Percentiles rank a stretch among this genome's conserved stretches.
Evolutionary conservation across 441 rosid genomes (phyloP).

Genomic region (Pelargonium australe): DNA sequence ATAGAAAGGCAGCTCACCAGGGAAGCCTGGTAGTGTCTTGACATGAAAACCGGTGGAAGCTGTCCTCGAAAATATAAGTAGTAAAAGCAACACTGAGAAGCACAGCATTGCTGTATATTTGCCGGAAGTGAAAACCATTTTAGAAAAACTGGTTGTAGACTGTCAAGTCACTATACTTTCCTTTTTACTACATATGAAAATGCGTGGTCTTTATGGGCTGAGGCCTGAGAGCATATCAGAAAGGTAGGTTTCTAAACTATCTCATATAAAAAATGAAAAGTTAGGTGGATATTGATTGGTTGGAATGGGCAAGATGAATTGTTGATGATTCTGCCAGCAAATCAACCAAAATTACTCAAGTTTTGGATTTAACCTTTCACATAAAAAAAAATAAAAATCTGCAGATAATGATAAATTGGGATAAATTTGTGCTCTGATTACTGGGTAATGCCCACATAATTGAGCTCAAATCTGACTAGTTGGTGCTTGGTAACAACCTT

Average conservation of each 20-base stretch:
- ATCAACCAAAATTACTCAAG: no score
- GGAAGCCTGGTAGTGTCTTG: conserved; percentile 25
- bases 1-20: conserved; percentile 24
- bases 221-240: neutral
- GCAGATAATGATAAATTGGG: neutral
- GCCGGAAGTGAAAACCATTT: neutral
- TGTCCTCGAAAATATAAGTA: neutral
- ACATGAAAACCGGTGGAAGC: conserved; percentile 10
- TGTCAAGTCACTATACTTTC: neutral
- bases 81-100: neutral
- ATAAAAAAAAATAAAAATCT: neutral
- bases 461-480: neutral
- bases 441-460: neutral
- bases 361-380: neutral
- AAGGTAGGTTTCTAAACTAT: no score
- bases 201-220: neutral
- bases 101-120: neutral
- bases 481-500: neutral
- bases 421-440: neutral
- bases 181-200: neutral
- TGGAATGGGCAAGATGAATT: no score
- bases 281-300: no score
- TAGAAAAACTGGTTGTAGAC: neutral
- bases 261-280: no score
- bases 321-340: no score